Evolutionary conservation across 2,329 filamentous ascomycete species (phyloP).

Genomic region (Grosmannia serpens): DNA sequence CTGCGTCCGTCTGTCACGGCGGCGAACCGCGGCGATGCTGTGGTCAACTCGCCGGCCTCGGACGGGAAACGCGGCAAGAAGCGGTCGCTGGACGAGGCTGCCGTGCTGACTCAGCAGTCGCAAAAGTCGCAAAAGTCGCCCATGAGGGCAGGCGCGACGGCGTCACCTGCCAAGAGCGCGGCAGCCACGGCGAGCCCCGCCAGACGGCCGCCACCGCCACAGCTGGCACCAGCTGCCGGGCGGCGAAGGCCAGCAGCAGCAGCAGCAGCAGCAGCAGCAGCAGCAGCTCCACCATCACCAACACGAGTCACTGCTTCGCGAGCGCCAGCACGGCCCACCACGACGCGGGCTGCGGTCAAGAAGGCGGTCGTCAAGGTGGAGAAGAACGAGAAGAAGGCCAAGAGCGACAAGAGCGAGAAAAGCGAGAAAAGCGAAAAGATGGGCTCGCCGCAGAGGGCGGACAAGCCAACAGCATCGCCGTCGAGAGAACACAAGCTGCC

Average conservation of each 20-base stretch:
- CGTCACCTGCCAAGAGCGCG: neutral
- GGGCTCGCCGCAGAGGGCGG: neutral
- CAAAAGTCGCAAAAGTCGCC: neutral
- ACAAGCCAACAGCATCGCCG: no score
- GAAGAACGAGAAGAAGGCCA: neutral
- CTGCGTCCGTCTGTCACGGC: slow-evolving; percentile 40
- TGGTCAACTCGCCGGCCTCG: neutral
- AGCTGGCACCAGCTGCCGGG: no score
- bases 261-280: neutral
- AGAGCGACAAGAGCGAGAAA: neutral
- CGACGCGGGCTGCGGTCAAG: no score
- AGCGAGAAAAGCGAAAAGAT: neutral
- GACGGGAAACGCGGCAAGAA: neutral
- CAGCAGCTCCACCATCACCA: no score
- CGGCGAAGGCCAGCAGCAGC: neutral
- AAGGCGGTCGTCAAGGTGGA: neutral
- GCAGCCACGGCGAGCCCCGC: neutral
- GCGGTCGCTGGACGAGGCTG: neutral
- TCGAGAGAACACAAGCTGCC: no score
- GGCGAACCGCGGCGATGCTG: slow-evolving; percentile 29
- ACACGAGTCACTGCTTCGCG: no score
- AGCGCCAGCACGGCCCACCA: neutral
- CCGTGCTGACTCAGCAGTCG: neutral
- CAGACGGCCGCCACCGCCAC: neutral
- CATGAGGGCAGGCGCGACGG: neutral